phyloP scores from a whole-genome alignment of 164 flowering plant genomes.

The Cinnamomum chago region DNA sequence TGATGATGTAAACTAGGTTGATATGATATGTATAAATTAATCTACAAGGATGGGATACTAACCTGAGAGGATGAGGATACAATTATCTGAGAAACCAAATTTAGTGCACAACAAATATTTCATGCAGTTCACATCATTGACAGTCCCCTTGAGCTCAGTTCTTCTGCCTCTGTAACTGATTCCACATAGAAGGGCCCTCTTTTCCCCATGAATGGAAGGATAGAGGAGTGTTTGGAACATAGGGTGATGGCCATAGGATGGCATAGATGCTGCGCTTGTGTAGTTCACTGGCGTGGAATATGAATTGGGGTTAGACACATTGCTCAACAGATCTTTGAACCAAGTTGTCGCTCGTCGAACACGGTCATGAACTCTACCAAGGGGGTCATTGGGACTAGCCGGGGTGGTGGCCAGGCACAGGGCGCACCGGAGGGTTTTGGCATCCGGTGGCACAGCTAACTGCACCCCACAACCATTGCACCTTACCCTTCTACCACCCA shows the following conservation, averaged over 20 bases:
- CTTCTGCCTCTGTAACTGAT: constrained; percentile 33
- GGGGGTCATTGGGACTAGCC: constrained; percentile 6
- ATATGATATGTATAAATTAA: too few species aligned
- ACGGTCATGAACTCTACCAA: constrained; percentile 6
- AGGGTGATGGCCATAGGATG: background rate
- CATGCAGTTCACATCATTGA: constrained; percentile 52
- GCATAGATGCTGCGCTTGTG: background rate
- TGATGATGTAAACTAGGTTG: too few species aligned
- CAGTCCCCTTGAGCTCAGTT: constrained; percentile 42
- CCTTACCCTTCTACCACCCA: constrained; percentile 16
- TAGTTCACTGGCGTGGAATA: background rate
- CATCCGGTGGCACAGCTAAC: constrained; percentile 18
- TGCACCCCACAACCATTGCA: constrained; percentile 19
- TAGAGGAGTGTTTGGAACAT: background rate
- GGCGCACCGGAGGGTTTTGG: constrained; percentile 17
- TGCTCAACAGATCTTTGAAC: constrained; percentile 15
- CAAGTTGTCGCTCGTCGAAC: constrained; percentile 11
- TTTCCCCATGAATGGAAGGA: constrained; percentile 27
- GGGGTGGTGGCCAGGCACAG: constrained; percentile 10
- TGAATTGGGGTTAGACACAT: constrained; percentile 9
- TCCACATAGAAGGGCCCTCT: constrained; percentile 56
- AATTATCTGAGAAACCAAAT: constrained; percentile 36
- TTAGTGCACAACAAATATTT: constrained; percentile 33
- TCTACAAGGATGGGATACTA: background rate
- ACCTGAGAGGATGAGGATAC: constrained; percentile 73